A percentile compares a stretch with the other conserved stretches of the same genome.
Evolutionary conservation across 108 stramenopile genomes (phyloP).

Genomic region (Poteriospumella lacustris): DNA sequence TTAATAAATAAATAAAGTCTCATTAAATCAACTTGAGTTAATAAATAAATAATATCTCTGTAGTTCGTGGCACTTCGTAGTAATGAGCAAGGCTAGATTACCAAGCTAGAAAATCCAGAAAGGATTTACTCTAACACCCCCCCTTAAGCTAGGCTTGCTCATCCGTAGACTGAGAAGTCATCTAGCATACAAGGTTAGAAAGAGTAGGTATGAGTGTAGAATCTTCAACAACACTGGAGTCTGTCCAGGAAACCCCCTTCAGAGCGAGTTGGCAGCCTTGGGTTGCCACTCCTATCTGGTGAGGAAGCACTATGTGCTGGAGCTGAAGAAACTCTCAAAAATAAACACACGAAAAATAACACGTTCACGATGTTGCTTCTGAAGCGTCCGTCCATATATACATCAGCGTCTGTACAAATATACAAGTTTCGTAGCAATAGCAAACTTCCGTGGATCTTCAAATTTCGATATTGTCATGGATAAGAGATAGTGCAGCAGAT

Average conservation of each 20-base stretch:
- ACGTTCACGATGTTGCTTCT: constrained; percentile 7
- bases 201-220: constrained; percentile 7
- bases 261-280: constrained; percentile 6
- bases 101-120: constrained; percentile 7
- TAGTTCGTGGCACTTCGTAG: constrained; percentile 6
- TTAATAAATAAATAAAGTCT: constrained; percentile 10
- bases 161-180: constrained; percentile 2
- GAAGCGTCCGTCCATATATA: constrained; percentile 7
- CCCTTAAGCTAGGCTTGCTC: constrained; percentile 6
- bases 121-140: constrained; percentile 7
- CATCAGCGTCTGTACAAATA: constrained; percentile 7
- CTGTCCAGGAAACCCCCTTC: constrained; percentile 6
- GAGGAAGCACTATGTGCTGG: constrained; percentile 6
- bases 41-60: constrained; percentile 9
- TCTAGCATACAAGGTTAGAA: constrained; percentile 8
- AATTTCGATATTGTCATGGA: constrained; percentile 8
- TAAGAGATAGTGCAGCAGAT: constrained; percentile 7
- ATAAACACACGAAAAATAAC: constrained; percentile 9
- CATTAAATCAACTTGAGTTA: constrained; percentile 9
- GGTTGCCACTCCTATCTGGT: constrained; percentile 6
- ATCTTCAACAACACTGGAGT: constrained; percentile 7
- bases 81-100: constrained; percentile 8
- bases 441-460: constrained; percentile 7
- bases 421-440: constrained; percentile 8
- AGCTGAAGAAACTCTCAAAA: constrained; percentile 8